These are phyloP conservation scores for Puccinia polysora DNA, from an alignment of 1,284 basidiomycete species.

Conservation along the genomic window DNA sequence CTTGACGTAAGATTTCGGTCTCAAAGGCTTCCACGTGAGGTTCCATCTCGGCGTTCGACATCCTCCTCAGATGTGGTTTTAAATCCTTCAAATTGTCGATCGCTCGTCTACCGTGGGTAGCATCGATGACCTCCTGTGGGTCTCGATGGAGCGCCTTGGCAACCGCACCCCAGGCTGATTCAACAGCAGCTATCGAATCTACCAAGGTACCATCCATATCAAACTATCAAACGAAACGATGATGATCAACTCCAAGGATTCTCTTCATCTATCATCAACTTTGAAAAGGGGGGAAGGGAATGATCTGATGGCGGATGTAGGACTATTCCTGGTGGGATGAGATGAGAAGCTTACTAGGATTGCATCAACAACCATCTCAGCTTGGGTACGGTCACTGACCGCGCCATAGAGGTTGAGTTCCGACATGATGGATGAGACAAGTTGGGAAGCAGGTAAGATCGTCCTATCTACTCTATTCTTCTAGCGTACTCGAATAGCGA, in stretches of 20 bases:
- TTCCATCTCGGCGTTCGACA: constrained; percentile 62
- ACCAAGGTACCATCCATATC: constrained; percentile 59
- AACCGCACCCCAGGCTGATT: constrained; percentile 72
- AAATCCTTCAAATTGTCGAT: constrained; percentile 64
- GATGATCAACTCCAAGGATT: neutral
- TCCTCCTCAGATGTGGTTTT: constrained; percentile 59
- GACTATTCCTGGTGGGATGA: neutral
- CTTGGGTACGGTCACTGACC: constrained; percentile 45
- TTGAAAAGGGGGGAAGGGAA: neutral
- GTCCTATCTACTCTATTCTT: no score
- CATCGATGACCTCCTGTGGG: constrained; percentile 53
- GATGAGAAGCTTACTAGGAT: constrained; percentile 45
- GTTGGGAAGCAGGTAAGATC: no score
- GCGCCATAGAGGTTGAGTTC: constrained; percentile 8
- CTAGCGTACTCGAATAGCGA: no score
- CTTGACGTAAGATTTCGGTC: constrained; percentile 66
- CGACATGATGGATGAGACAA: constrained; percentile 38
- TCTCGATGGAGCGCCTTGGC: constrained; percentile 58
- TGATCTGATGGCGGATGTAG: neutral
- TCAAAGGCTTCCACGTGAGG: constrained; percentile 65
- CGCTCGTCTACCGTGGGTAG: constrained; percentile 70
- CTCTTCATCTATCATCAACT: neutral
- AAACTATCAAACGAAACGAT: neutral
- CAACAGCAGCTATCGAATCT: constrained; percentile 70
- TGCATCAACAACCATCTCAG: constrained; percentile 49